phyloP scores from a whole-genome alignment of 148 eudicot genomes.

The Arctostaphylos glauca region DNA sequence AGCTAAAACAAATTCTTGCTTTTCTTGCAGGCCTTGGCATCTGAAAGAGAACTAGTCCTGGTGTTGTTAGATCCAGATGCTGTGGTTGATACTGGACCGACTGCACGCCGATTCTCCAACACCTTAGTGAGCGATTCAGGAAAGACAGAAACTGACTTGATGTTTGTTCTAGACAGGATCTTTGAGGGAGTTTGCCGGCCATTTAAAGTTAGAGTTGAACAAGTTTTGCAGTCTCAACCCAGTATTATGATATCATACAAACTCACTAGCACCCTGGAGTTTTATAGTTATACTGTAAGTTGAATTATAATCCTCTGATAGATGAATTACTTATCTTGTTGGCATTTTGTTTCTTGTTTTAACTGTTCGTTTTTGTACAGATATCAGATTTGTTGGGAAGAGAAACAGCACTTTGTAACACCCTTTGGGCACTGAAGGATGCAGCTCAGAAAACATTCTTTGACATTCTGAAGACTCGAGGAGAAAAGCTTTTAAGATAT shows the following conservation, averaged over 20 bases:
- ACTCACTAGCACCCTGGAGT: slow-evolving; percentile 87
- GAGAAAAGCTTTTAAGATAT: slow-evolving; percentile 92
- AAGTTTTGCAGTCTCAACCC: slow-evolving; percentile 97
- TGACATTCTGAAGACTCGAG: slow-evolving; percentile 81
- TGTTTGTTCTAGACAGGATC: slow-evolving; percentile 95
- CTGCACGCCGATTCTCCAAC: slow-evolving; percentile 64
- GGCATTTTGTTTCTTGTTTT: background rate
- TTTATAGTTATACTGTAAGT: slow-evolving; percentile 91
- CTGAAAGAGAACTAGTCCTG: slow-evolving; percentile 98
- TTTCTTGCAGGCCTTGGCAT: slow-evolving; percentile 78
- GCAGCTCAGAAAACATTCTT: slow-evolving; percentile 97
- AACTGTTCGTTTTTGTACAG: slow-evolving; percentile 34
- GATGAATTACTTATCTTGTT: background rate
- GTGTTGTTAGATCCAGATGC: slow-evolving; percentile 92
- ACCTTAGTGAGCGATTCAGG: slow-evolving; percentile 50
- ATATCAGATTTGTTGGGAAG: slow-evolving; percentile 80
- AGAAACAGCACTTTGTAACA: slow-evolving; percentile 87
- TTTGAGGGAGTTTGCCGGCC: slow-evolving; percentile 99
- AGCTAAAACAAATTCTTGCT: background rate
- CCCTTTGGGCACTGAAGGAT: slow-evolving; percentile 86
- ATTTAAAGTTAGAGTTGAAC: slow-evolving; percentile 96
- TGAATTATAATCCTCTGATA: background rate
- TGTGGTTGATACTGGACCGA: slow-evolving; percentile 68
- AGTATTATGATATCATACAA: slow-evolving; percentile 87
- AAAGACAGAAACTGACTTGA: slow-evolving; percentile 76